phyloP scores from a whole-genome alignment of 2,329 filamentous ascomycete species.

The Colletotrichum horii region DNA sequence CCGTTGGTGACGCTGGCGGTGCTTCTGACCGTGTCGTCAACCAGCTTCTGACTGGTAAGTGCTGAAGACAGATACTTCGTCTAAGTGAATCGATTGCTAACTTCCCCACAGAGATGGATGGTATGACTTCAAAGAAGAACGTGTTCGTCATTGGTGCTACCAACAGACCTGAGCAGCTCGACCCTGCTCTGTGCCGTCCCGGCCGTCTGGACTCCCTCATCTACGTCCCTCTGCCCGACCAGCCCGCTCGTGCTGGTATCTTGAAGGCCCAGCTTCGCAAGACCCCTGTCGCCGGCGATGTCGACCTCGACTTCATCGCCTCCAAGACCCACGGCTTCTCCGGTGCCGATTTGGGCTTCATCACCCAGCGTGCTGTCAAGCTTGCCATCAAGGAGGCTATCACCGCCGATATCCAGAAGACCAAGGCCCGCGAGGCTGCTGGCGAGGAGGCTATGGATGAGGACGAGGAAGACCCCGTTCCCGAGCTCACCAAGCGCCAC shows the following conservation, averaged over 20 bases:
- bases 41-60: conserved; percentile 93
- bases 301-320: conserved; percentile 91
- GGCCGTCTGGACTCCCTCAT: conserved; percentile 98
- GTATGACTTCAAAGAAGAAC: conserved; percentile 99
- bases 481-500: conserved; percentile 92
- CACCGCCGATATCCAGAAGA: conserved; percentile 82
- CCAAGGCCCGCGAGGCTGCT: conserved; percentile 86
- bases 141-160: conserved; percentile 99
- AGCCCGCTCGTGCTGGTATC: conserved; percentile 86
- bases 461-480: conserved; percentile 88
- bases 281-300: conserved; percentile 87
- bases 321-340: conserved; percentile 99
- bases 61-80: neutral
- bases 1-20: conserved; percentile 93
- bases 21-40: conserved; percentile 99
- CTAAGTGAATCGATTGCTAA: neutral
- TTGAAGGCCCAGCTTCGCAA: conserved; percentile 97
- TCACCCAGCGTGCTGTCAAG: conserved; percentile 98
- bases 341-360: conserved; percentile 98
- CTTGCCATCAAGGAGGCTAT: conserved; percentile 99
- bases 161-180: conserved; percentile 97
- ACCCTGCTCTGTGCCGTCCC: conserved; percentile 96
- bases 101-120: conserved; percentile 81
- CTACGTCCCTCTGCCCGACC: conserved; percentile 95
- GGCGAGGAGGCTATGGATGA: conserved; percentile 88